Base-by-base conservation (phyloP, 2,329 filamentous ascomycete species). In the Nothophoma quercina region DNA sequence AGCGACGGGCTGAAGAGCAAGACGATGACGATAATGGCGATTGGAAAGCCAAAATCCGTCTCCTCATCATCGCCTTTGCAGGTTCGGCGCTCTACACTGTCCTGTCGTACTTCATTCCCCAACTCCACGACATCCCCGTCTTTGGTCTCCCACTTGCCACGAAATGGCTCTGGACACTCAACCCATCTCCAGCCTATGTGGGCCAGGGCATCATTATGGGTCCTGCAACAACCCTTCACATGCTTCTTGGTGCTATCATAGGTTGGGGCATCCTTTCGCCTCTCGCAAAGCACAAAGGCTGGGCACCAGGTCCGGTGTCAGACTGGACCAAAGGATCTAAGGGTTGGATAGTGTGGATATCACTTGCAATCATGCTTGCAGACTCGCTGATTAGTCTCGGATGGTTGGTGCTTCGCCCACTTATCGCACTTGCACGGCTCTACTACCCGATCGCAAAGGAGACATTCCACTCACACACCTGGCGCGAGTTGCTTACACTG, bases 171-270 rank as follows among this genome's bases (percentile, higher is more conserved):
- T 99, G 95, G 95, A 95, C 91, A 1, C 79, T 99, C 6, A 99
- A 99, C 62, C 95, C 95, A 0, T 97, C 92, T 36, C 88, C 96
- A n/a, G 95, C 95, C 2, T 99, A 99, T 71, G 87, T 98, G 21
- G 95, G 95, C 0, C 95, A 99, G 76, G 95, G 95, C 9, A 96
- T 99, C 57, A 98, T 99, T 68, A 99, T 99, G 95, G 95, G 95
- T 0, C 90, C 93, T 4, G 88, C 91, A 30, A 99, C 95, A 0
- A 98, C 93, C 3, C 82, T 96, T 44, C 93, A 98, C 64, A 99
- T 99, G 95, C 83, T 96, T 1, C 78, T 98, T 2, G 95, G 95
- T 5, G 93, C 95, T 3, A 72, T 96, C 13, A 68, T 97, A 8
- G 95, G 95, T 21, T 99, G 95, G 95, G 95, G 87, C 0, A 73